These are phyloP conservation scores for Hirsutella thompsonii DNA, from an alignment of 2,329 filamentous ascomycete genomes.

Conservation along the genomic window DNA sequence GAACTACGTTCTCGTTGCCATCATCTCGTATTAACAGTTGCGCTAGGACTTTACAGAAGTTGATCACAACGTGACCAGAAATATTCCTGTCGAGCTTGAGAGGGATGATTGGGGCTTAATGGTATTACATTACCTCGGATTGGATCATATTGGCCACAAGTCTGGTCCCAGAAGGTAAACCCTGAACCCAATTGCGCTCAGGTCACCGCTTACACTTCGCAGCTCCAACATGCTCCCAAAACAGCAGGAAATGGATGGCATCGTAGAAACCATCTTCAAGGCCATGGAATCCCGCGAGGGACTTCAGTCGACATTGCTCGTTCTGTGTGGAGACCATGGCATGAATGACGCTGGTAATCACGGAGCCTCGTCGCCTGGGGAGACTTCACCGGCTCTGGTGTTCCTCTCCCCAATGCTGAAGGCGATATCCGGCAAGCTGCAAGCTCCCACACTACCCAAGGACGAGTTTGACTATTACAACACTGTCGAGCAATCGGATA, in stretches of 20 bases:
- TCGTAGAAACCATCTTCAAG: constrained; percentile 63
- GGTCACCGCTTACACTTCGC: constrained; percentile 3
- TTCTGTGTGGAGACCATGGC: constrained; percentile 90
- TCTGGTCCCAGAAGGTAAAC: constrained; percentile 66
- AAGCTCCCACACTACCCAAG: constrained; percentile 43
- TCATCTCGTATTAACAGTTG: neutral
- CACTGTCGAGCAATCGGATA: constrained; percentile 83
- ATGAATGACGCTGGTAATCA: constrained; percentile 99
- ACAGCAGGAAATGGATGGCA: constrained; percentile 82
- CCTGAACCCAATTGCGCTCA: neutral
- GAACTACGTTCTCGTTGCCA: neutral
- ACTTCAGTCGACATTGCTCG: constrained; percentile 65
- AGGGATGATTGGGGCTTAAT: constrained; percentile 81
- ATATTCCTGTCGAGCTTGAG: constrained; percentile 64
- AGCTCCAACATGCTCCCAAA: constrained; percentile 88
- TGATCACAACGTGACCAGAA: constrained; percentile 91
- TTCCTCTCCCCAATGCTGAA: constrained; percentile 81
- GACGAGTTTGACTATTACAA: constrained; percentile 75
- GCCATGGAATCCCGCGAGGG: constrained; percentile 61
- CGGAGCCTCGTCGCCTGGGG: constrained; percentile 82
- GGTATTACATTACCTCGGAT: constrained; percentile 87
- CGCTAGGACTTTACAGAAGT: constrained; percentile 92
- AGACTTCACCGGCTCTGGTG: constrained; percentile 84
- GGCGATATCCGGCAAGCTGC: constrained; percentile 29
- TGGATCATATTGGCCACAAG: constrained; percentile 97